A percentile compares a stretch with the other conserved stretches of the same genome.
Conservation (phyloP, 345 rosid species). For the Cardamine resedifolia region DNA sequence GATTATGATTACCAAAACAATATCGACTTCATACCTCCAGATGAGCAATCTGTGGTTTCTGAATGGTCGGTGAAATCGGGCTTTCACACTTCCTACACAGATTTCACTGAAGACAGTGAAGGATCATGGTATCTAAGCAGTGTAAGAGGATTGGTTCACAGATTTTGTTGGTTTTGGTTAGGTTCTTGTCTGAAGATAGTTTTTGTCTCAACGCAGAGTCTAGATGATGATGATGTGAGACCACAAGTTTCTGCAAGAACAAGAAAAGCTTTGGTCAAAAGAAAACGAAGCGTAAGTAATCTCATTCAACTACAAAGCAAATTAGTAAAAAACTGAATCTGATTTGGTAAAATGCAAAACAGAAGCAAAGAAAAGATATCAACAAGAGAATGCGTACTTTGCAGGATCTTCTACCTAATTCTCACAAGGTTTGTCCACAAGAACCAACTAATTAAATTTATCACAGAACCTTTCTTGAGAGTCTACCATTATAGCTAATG, state of each 20-base stretch:
- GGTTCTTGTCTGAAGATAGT: slow-evolving; percentile 15
- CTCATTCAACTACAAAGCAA: background rate
- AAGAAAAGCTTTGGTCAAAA: slow-evolving; percentile 22
- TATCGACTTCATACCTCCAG: slow-evolving; percentile 34
- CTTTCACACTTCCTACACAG: slow-evolving; percentile 11
- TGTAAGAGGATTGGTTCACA: slow-evolving; percentile 27
- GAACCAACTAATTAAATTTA: background rate
- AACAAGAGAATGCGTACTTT: slow-evolving; percentile 68
- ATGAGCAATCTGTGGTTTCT: slow-evolving; percentile 33
- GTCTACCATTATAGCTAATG: background rate
- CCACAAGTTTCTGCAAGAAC: slow-evolving; percentile 19
- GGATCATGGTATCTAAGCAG: slow-evolving; percentile 24
- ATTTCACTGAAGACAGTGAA: slow-evolving; percentile 20
- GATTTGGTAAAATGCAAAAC: background rate
- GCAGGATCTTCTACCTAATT: slow-evolving; percentile 68
- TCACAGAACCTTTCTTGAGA: background rate
- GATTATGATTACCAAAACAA: slow-evolving; percentile 3
- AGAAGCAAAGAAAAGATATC: slow-evolving; percentile 63
- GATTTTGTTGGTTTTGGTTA: slow-evolving; percentile 13
- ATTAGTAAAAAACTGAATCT: background rate
- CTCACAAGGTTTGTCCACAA: slow-evolving; percentile 48
- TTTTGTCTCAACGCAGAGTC: slow-evolving; percentile 25
- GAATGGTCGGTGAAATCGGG: background rate
- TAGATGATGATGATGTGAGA: slow-evolving; percentile 18
- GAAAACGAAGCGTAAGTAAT: slow-evolving; percentile 22